Evolutionary conservation across 371 early-diverging fungal species (phyloP), one percentile per base, ranked within the genome.

Genomic region (Mortierella sp.): DNA sequence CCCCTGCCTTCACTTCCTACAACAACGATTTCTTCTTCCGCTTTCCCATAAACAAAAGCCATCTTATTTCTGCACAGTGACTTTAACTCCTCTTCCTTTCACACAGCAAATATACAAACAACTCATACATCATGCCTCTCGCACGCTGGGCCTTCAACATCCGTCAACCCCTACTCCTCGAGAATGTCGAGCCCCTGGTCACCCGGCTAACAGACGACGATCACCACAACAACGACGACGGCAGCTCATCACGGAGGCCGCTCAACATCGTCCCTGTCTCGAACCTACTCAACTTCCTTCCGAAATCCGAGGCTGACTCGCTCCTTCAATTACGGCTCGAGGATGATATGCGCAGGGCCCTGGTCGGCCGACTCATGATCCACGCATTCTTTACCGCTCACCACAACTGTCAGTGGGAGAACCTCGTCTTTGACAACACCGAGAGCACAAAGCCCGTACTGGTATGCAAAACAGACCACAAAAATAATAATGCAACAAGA

Each of bases 121-220:
- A 34, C 52, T 5, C 10, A 28, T 0, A 24, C 63, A 80, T 50
- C 19, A 86, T 86, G 86, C 54, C 82, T 34, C 82, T 82, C 48
- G 77, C 76, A 75, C 86, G 82, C 55, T 86, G 86, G 86, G 86
- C 86, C n/a, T 86, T 86, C 38, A 80, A 86, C 45, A 86, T 86
- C 70, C 82, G 80, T 14, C 82, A 86, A 34, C 74, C 82, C 1
- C 71, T 86, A 8, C 70, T 86, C 38, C 80, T 86, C 34, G 86
- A 86, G 70, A 68, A 86, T 47, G 75, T 86, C 19, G 77, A 80
- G 54, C 77, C 82, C 10, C 13, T 82, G 70, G 86, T 86, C 14
- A 86, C 86, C 10, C 77, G 80, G 28, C 77, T 86, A 24, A 82
- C 76, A 6, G 77, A 74, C 60, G 77, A 77, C 26, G 70, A 78